Evolutionary conservation across 371 early-diverging fungal species (phyloP).

Genomic region (Mucor sp.): DNA sequence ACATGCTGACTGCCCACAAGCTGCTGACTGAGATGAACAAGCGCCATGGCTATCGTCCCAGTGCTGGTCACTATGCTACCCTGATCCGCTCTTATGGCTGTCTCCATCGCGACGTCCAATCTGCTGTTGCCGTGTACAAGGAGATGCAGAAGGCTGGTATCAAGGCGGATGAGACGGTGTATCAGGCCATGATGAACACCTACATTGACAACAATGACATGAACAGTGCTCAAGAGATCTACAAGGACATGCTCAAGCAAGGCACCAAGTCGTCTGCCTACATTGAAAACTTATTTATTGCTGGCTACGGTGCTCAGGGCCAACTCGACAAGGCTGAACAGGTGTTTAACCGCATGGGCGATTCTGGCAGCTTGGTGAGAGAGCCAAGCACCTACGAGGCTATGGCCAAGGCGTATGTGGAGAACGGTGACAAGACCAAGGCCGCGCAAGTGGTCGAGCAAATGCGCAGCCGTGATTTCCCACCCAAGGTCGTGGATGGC

Average conservation of each 20-base stretch:
- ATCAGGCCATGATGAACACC: slow-evolving; percentile 60
- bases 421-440: slow-evolving; percentile 41
- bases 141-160: slow-evolving; percentile 50
- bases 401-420: slow-evolving; percentile 59
- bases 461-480: slow-evolving; percentile 41
- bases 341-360: slow-evolving; percentile 59
- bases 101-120: slow-evolving; percentile 56
- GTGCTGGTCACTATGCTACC: slow-evolving; percentile 56
- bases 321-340: slow-evolving; percentile 62
- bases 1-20: slow-evolving; percentile 58
- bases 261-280: slow-evolving; percentile 53
- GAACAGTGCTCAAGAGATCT: slow-evolving; percentile 46
- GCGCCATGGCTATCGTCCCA: slow-evolving; percentile 46
- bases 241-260: slow-evolving; percentile 41
- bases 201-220: slow-evolving; percentile 55
- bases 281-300: slow-evolving; percentile 66
- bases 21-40: slow-evolving; percentile 52
- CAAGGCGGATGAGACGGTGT: slow-evolving; percentile 51
- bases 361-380: slow-evolving; percentile 33
- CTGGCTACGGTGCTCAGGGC: slow-evolving; percentile 71
- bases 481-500: slow-evolving; percentile 38
- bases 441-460: slow-evolving; percentile 37
- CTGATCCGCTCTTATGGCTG: slow-evolving; percentile 64
- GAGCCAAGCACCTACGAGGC: slow-evolving; percentile 68
- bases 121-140: slow-evolving; percentile 53